phyloP scores from a whole-genome alignment of 129 eudicot species.

The Mikania micrantha region DNA sequence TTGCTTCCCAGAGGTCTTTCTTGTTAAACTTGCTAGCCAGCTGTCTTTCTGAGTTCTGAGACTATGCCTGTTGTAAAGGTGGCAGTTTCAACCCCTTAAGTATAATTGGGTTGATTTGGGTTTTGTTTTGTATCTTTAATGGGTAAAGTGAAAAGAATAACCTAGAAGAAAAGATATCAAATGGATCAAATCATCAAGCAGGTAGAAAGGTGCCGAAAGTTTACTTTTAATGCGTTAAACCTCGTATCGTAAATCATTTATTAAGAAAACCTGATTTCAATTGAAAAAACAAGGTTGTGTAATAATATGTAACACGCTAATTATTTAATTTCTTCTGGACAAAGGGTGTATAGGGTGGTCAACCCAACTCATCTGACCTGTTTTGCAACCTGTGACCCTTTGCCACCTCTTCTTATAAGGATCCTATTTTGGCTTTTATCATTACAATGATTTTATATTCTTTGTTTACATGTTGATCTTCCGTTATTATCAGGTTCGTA shows the following conservation, averaged over 20 bases:
- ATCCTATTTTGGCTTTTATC: background rate
- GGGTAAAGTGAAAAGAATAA: background rate
- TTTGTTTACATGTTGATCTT: conserved; percentile 3
- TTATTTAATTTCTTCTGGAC: too few species aligned
- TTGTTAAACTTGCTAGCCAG: background rate
- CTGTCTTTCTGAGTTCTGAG: background rate
- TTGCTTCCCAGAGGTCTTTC: conserved; percentile 85
- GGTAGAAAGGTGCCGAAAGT: background rate
- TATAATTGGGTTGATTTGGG: background rate
- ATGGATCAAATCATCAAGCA: background rate
- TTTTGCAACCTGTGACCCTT: background rate
- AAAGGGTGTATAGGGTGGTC: background rate
- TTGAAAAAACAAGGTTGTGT: too few species aligned
- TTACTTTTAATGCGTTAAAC: background rate
- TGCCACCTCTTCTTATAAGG: background rate
- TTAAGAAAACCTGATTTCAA: background rate
- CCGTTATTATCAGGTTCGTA: conserved; percentile 42
- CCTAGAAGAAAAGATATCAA: background rate
- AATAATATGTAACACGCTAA: too few species aligned
- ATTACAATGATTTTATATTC: background rate
- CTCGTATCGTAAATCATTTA: too few species aligned
- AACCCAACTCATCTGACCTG: background rate
- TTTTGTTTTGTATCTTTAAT: background rate
- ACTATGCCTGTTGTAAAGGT: background rate
- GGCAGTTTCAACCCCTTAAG: background rate